Evolutionary conservation across 352 stramenopile genomes (phyloP), one percentile per base, ranked within the genome.

Genomic region (Phytophthora hibernalis): DNA sequence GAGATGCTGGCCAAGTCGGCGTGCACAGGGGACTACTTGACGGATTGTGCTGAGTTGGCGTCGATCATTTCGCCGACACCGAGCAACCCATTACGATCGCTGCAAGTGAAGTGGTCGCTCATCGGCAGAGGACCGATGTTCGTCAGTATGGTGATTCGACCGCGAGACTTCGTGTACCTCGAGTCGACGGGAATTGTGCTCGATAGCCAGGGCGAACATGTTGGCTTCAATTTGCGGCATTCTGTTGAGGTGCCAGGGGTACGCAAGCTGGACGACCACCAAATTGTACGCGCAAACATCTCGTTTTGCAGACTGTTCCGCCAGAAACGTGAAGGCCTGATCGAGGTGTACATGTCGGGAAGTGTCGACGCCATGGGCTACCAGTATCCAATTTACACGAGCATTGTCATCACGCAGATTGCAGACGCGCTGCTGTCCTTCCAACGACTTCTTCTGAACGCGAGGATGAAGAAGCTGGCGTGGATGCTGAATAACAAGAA

Each of bases 381-480:
- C 33, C 57, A 57, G 9, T 70, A 74, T 31, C 57, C 59, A 16
- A 73, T 76, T 22, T 58, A 72, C 64, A 56, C 72, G 22, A 72
- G 68, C 21, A 40, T 80, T 10, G 51, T 69, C 16, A 70, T 80
- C 43, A 61, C 51, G 13, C 56, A 69, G 54, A 72, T 72, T 18
- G 51, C 72, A 3, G 64, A 80, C 16, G 63, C 64, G n/a, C 45
- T 80, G 37, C 33, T 80, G 37, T 80, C 72, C 9, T 77, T 67
- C 47, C 72, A 71, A 15, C 59, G 54, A 43, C 60, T 69, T 35
- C 56, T 70, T 24, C 22, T 70, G 24, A 89, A 80, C 48, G 80
- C 68, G 18, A 77, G 82, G 54, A 88, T 88, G 77, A 88, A 90
- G 58, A 92, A 92, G 55, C 70, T 92, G 28, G 67, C 71, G 50